These are phyloP conservation scores for Nemania bipapillata DNA, from an alignment of 2,329 filamentous ascomycete species.

Conservation along the genomic window DNA sequence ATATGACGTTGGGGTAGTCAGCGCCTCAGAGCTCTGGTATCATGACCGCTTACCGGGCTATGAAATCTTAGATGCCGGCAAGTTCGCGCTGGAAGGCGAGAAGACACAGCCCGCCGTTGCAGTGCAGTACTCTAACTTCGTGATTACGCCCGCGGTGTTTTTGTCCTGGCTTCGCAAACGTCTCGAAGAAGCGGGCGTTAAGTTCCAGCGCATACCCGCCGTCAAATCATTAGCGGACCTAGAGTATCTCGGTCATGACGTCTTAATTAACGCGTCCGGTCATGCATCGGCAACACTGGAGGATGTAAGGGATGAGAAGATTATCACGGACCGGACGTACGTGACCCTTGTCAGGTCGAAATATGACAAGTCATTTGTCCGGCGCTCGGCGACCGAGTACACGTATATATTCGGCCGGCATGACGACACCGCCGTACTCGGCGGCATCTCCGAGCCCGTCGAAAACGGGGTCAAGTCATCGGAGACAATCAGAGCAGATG, in stretches of 20 bases:
- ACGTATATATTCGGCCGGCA: slow-evolving; percentile 13
- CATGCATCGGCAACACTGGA: slow-evolving; percentile 8
- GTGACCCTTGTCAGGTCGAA: slow-evolving; percentile 13
- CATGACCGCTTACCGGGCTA: neutral
- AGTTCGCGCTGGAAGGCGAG: neutral
- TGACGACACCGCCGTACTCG: slow-evolving; percentile 15
- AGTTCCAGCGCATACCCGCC: slow-evolving; percentile 4
- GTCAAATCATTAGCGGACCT: slow-evolving; percentile 7
- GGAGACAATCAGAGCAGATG: slow-evolving; percentile 3
- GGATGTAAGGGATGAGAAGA: slow-evolving; percentile 5
- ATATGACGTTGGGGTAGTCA: slow-evolving; percentile 5
- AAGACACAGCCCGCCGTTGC: neutral
- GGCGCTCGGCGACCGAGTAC: slow-evolving; percentile 16
- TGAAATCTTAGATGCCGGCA: neutral
- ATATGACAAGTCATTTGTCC: slow-evolving; percentile 12
- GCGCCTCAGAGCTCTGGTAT: slow-evolving; percentile 10
- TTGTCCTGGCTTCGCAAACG: slow-evolving; percentile 9
- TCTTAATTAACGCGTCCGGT: slow-evolving; percentile 18
- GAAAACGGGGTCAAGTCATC: slow-evolving; percentile 7
- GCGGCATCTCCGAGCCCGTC: slow-evolving; percentile 9
- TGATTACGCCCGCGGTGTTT: slow-evolving; percentile 1
- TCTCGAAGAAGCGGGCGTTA: slow-evolving; percentile 5
- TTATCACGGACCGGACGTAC: slow-evolving; percentile 16
- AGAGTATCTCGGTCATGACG: slow-evolving; percentile 13
- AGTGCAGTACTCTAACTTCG: slow-evolving; percentile 2